phyloP scores from a whole-genome alignment of 441 rosid species.

The Erysimum pusillum region DNA sequence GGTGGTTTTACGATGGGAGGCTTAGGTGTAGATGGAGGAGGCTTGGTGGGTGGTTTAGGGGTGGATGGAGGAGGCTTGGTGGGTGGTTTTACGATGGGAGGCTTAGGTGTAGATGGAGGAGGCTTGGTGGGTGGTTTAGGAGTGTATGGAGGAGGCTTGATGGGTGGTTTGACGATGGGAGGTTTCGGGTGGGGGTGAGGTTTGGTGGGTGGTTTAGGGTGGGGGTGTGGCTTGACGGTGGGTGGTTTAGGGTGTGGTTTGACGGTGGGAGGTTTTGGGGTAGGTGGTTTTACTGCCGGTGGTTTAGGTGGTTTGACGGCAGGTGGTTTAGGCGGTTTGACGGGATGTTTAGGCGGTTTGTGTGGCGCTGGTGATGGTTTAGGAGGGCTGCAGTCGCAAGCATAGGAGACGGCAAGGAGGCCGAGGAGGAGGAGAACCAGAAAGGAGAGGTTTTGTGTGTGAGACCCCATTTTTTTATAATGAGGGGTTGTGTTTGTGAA shows the following conservation, averaged over 20 bases:
- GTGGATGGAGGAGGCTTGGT: slow-evolving; percentile 4
- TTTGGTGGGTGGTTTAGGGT: slow-evolving; percentile 14
- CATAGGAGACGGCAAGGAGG: slow-evolving; percentile 36
- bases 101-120: background rate
- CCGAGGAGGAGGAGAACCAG: slow-evolving; percentile 39
- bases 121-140: slow-evolving; percentile 14
- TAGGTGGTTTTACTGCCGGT: slow-evolving; percentile 23
- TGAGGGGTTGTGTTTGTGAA: slow-evolving; percentile 28
- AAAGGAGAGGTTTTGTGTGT: slow-evolving; percentile 32
- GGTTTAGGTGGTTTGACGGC: slow-evolving; percentile 37
- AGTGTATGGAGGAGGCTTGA: background rate
- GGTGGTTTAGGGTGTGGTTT: slow-evolving; percentile 38
- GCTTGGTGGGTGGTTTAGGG: slow-evolving; percentile 17
- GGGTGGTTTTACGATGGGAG: slow-evolving; percentile 21
- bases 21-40: slow-evolving; percentile 31
- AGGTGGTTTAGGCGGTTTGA: slow-evolving; percentile 43
- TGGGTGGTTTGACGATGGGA: slow-evolving; percentile 16
- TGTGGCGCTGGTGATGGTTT: slow-evolving; percentile 14
- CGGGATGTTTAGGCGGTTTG: slow-evolving; percentile 32
- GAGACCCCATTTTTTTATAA: slow-evolving; percentile 37
- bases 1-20: background rate
- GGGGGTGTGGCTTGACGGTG: slow-evolving; percentile 23
- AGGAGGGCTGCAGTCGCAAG: slow-evolving; percentile 40
- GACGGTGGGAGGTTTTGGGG: slow-evolving; percentile 13
- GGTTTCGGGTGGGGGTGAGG: slow-evolving; percentile 24